Percentiles rank a stretch among this genome's conserved stretches.
Evolutionary conservation across 164 flowering plant species (phyloP).

Genomic region (Vitis rupestris): DNA sequence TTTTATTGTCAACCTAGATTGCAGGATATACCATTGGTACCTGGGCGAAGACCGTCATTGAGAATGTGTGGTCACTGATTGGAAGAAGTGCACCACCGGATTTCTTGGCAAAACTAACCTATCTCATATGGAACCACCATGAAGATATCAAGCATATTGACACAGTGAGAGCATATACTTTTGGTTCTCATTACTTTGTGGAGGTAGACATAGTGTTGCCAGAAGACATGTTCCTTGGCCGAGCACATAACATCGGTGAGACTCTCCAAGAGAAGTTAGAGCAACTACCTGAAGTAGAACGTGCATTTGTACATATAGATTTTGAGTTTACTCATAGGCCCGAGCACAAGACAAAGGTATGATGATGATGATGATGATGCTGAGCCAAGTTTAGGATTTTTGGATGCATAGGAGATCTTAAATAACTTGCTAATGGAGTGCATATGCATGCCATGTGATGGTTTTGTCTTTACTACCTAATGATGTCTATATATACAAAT

Average conservation of each 20-base stretch:
- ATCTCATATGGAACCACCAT: slow-evolving; percentile 83
- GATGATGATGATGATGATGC: neutral
- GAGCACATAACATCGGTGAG: slow-evolving; percentile 85
- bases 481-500: too few species aligned
- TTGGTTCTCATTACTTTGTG: slow-evolving; percentile 78
- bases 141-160: slow-evolving; percentile 75
- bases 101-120: slow-evolving; percentile 63
- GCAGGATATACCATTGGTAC: slow-evolving; percentile 77
- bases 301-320: slow-evolving; percentile 87
- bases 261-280: slow-evolving; percentile 83
- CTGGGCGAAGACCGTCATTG: slow-evolving; percentile 73
- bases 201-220: slow-evolving; percentile 88
- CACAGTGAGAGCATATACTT: slow-evolving; percentile 86
- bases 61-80: slow-evolving; percentile 67
- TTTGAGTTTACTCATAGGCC: slow-evolving; percentile 76
- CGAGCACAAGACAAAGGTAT: slow-evolving; percentile 58
- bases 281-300: slow-evolving; percentile 67
- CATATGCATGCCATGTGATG: too few species aligned
- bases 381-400: too few species aligned
- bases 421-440: too few species aligned
- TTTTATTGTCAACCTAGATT: slow-evolving; percentile 45
- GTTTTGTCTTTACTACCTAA: too few species aligned
- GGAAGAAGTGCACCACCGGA: slow-evolving; percentile 88
- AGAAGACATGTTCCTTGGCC: slow-evolving; percentile 56
- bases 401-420: too few species aligned